Base-by-base conservation (phyloP, 202 grass and related monocot species). In the Musa balbisiana region DNA sequence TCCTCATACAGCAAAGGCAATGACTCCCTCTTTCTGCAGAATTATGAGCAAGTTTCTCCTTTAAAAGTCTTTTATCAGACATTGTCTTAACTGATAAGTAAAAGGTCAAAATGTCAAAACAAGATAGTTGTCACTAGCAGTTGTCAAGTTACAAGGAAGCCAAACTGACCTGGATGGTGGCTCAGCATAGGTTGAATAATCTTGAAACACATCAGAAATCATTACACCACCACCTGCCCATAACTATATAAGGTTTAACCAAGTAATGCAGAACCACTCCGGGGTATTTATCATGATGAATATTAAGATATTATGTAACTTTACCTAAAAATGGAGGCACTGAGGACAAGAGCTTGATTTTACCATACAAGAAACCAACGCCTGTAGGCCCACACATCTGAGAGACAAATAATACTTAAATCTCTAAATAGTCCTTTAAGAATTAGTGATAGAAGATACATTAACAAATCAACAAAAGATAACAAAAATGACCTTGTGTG, bases 351-450 rank as follows among this genome's bases (percentile, higher is more conserved):
- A 92, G 78, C 53, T 94, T 91, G 29, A 82, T 80, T 87, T 93
- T 98, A 62, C 87, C 85, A 82, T 94, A 85, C 70, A 98, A 82
- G 72, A 98, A 94, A 64, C 91, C 91, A 17, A 94, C 66, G 51
- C 90, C 90, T 88, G 94, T 98, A 85, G 90, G 94, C 69, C 90
- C 94, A 87, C 94, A 93, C 90, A 98, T 98, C 94, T 98, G 94
- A 80, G 55, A 82, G 80, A 97, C 81, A 76, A 89, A 91, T 83
- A 93, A 52, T 87, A 50, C 73, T 66, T 79, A 83, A 67, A 58
- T 73, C 86, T 21, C 71, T 55, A 69, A 89, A 21, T 22, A 51
- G 52, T 80, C 49, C 70, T 74, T 73, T 85, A 50, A 53, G 10
- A 80, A 79, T 60, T 72, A 16, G 69, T 53, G 55, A 80, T n/a